Evolutionary conservation across 805 yeast genomes (phyloP), one percentile per base, ranked within the genome.

Genomic region (Suhomyces sp.): DNA sequence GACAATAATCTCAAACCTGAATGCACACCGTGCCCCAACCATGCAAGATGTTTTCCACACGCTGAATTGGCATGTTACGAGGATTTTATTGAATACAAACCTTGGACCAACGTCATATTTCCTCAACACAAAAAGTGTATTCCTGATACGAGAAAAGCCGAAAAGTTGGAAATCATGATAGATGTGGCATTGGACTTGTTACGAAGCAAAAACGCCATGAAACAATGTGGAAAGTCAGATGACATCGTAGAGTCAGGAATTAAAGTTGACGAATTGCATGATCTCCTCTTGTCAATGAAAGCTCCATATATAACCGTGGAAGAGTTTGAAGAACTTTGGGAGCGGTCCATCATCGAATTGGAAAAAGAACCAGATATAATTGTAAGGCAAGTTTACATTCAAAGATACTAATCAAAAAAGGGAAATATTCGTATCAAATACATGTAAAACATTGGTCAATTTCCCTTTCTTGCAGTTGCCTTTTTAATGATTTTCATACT

Each of bases 241-340:
- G 76, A 77, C 43, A 75, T 76, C 58, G 56, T 61, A 3, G 79
- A 72, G 40, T 81, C 83, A 39, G 88, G 88, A 3, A 72, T 85
- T 35, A 60, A 71, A 3, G 66, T 75, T 43, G 66, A 60, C 2
- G 87, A 82, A 44, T 66, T 85, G 33, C 82, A 81, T 59, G 78
- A 80, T 46, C 72, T 83, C 46, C 76, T 85, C 54, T 65, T 73
- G 46, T 57, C 68, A 21, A 66, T 75, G 67, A 74, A 75, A 56
- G 81, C 80, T 7, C 76, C 77, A 2, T 73, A 74, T 48, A 78
- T 78, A 50, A 67, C 78, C 1, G 80, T 76, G 50, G 83, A 82
- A 33, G 94, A 89, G 56, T 88, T 87, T 65, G 86, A 86, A 57
- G 86, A 82, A 53, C 75, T 87, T 53, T 90, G 96, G 96, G 62